Evolutionary conservation across 208 protist species (phyloP), one percentile per base, ranked within the genome.

Genomic region (Acanthamoeba lenticulata): DNA sequence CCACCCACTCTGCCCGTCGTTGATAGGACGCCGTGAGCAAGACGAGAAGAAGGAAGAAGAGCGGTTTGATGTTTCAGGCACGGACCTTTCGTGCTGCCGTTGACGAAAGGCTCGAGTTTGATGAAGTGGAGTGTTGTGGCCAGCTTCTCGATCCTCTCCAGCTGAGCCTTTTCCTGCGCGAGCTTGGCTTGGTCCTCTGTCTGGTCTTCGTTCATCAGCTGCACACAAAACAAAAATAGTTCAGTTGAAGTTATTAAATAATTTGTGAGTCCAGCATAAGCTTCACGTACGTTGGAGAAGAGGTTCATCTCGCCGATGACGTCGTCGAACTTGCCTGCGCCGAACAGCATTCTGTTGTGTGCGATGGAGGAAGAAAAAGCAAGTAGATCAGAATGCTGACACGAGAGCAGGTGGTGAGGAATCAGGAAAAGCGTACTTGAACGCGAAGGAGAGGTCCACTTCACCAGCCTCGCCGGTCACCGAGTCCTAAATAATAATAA

Each of bases 301-400:
- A 90, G 57, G 44, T 44, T 90, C 81, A 90, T 69, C 24, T 90
- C 81, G n/a, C 81, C 81, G 24, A 90, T 69, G 27, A 67, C 13
- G 21, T 90, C 81, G 9, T 90, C 81, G 34, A 90, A 90, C 57
- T 67, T 60, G 57, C 81, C 81, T 9, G 57, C 49, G 42, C 81
- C 81, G 44, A 90, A 90, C 42, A 90, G 57, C 81, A 90, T 90
- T 19, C 55, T 69, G 44, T 60, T 77, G 34, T 44, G 36, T 77
- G 67, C 9, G 5, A 15, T 44, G 38, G 36, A 38, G 38, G 5
- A 38, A 83, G 19, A 27, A 44, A 27, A 34, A 52, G 42, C 15
- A 52, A 21, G 34, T 55, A n/a, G 40, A 77, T 45, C 34, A 55
- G 40, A 15, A 17, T 19, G 9, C 38, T 1, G 38, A 79, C 0